These are phyloP conservation scores for Scutellaria minor DNA, from an alignment of 257 asterid species.

Conservation along the genomic window DNA sequence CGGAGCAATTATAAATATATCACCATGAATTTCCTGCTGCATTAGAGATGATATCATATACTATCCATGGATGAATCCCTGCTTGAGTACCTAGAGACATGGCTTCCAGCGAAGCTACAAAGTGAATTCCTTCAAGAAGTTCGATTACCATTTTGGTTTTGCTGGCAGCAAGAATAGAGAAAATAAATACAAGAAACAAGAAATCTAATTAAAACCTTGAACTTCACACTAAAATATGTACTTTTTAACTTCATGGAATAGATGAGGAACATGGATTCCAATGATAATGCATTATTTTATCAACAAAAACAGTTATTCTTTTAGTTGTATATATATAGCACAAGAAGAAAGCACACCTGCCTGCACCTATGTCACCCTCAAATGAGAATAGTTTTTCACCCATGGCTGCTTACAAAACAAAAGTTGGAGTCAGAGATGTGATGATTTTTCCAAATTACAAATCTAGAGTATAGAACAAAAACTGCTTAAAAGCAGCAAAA, in stretches of 20 bases:
- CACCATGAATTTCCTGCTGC: conserved; percentile 99
- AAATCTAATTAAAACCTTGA: conserved; percentile 30
- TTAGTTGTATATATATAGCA: conserved; percentile 16
- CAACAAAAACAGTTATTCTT: conserved; percentile 26
- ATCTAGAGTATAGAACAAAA: conserved; percentile 5
- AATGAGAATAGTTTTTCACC: conserved; percentile 61
- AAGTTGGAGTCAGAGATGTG: conserved; percentile 35
- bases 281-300: background rate
- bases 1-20: conserved; percentile 29
- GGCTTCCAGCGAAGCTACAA: conserved; percentile 92
- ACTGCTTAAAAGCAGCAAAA: conserved; percentile 33
- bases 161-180: conserved; percentile 53
- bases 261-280: background rate
- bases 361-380: conserved; percentile 85
- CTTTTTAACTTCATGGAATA: background rate
- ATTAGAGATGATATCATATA: conserved; percentile 86
- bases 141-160: conserved; percentile 85
- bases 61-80: conserved; percentile 92
- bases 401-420: conserved; percentile 72
- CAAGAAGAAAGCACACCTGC: conserved; percentile 68
- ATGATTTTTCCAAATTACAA: conserved; percentile 9
- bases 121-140: conserved; percentile 97
- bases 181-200: conserved; percentile 9
- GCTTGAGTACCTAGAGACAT: conserved; percentile 86
- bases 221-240: conserved; percentile 18